These are phyloP conservation scores for Kodamaea sp. DNA, from an alignment of 1,139 yeast species.

Conservation along the genomic window DNA sequence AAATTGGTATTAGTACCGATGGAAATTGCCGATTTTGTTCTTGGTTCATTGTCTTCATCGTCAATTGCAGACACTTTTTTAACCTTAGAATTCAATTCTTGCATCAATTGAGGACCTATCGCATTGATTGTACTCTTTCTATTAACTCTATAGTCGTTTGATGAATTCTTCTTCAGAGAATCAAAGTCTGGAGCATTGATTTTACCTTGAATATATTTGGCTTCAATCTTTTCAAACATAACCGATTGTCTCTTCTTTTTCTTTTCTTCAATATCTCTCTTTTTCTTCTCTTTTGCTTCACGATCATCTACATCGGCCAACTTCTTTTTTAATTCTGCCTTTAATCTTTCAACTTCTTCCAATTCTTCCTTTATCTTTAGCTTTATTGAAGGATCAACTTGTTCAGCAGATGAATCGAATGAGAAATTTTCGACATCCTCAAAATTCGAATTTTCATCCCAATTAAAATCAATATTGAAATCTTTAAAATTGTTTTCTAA, in stretches of 20 bases:
- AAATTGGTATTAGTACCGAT: no score
- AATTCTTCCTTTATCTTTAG: conserved; percentile 40
- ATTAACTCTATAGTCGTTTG: conserved; percentile 25
- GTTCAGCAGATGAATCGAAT: conserved; percentile 12
- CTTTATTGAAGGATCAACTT: conserved; percentile 36
- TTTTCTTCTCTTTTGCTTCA: conserved; percentile 6
- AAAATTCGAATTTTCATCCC: conserved; percentile 18
- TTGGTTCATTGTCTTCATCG: conserved; percentile 4
- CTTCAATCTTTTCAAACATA: conserved; percentile 37
- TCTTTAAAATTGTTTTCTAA: conserved; percentile 59
- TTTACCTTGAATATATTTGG: conserved; percentile 49
- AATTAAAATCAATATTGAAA: conserved; percentile 53
- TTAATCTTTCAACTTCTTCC: conserved; percentile 44
- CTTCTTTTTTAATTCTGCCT: conserved; percentile 39
- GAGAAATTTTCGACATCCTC: conserved; percentile 1
- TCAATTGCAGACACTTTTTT: conserved; percentile 34
- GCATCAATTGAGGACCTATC: conserved; percentile 53
- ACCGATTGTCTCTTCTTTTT: conserved; percentile 18
- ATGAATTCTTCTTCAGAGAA: conserved; percentile 4
- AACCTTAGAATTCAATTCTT: conserved; percentile 56
- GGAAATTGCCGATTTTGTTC: no score
- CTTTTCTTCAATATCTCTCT: conserved; percentile 4
- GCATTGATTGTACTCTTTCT: conserved; percentile 36
- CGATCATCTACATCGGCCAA: conserved; percentile 19
- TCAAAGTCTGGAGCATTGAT: conserved; percentile 4